Percentiles rank a stretch among this genome's conserved stretches.
Conservation (phyloP, 371 early-diverging fungal species). For the Umbelopsis sp. region DNA sequence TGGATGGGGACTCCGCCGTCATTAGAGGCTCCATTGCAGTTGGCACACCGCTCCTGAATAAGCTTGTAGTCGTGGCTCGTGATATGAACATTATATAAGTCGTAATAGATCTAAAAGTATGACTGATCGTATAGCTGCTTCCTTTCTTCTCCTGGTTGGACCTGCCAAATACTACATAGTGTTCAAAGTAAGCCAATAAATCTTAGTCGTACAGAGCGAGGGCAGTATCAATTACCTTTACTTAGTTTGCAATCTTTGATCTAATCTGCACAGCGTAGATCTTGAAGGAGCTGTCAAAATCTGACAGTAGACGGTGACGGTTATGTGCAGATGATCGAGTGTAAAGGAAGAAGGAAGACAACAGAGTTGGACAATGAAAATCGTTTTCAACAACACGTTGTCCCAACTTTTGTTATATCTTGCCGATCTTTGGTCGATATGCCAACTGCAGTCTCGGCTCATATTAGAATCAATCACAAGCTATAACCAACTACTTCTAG, state of each 20-base stretch:
- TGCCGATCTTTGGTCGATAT: slow-evolving; percentile 4
- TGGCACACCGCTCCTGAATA: too few relatives aligned
- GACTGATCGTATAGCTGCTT: too few relatives aligned
- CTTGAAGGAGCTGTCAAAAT: not conserved
- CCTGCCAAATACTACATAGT: too few relatives aligned
- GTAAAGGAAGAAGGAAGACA: not conserved
- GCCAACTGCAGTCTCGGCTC: not conserved
- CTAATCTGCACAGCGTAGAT: too few relatives aligned
- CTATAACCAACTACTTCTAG: not conserved
- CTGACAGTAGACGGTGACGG: not conserved
- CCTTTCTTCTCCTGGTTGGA: too few relatives aligned
- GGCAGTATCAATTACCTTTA: too few relatives aligned
- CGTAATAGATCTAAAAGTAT: too few relatives aligned
- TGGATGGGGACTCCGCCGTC: too few relatives aligned
- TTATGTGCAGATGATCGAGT: not conserved
- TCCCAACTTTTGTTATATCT: not conserved
- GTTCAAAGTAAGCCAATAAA: too few relatives aligned
- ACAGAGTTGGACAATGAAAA: not conserved
- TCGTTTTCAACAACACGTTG: slow-evolving; percentile 14
- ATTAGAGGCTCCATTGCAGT: too few relatives aligned
- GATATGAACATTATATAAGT: not conserved
- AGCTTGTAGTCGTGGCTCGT: not conserved
- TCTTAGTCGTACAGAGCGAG: too few relatives aligned
- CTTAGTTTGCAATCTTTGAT: too few relatives aligned
- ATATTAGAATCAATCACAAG: not conserved